A percentile compares a stretch with the other conserved stretches of the same genome.
phyloP scores from a whole-genome alignment of 805 yeast species.

The Metschnikowia santaceciliae region DNA sequence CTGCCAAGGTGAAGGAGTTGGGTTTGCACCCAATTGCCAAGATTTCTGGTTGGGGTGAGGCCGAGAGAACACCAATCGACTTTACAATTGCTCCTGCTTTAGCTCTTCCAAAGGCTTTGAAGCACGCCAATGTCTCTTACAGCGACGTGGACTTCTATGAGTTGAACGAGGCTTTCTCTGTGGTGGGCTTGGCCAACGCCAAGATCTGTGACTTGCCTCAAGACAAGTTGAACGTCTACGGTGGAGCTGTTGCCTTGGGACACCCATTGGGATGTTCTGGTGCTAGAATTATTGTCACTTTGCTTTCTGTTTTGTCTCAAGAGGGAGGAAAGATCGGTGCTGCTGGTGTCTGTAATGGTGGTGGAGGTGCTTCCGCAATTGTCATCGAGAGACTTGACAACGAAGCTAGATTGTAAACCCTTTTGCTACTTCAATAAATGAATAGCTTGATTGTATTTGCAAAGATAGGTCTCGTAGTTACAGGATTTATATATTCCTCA shows the following conservation, averaged over 20 bases:
- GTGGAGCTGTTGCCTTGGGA: slow-evolving; percentile 95
- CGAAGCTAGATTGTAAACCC: slow-evolving; percentile 33
- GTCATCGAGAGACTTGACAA: slow-evolving; percentile 66
- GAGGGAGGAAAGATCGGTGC: slow-evolving; percentile 82
- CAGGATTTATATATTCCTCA: slow-evolving; percentile 36
- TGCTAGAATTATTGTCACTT: slow-evolving; percentile 86
- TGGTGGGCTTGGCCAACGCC: slow-evolving; percentile 88
- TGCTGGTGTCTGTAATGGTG: slow-evolving; percentile 98
- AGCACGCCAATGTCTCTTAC: slow-evolving; percentile 67
- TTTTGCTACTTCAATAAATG: background rate
- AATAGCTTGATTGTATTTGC: background rate
- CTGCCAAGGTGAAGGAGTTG: slow-evolving; percentile 76
- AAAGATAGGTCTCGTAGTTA: background rate
- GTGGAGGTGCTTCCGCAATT: slow-evolving; percentile 97
- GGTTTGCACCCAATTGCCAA: slow-evolving; percentile 85
- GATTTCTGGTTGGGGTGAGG: slow-evolving; percentile 96
- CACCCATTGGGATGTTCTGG: slow-evolving; percentile 97
- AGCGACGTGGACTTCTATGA: slow-evolving; percentile 85
- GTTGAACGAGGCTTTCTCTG: slow-evolving; percentile 97
- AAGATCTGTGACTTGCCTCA: slow-evolving; percentile 60
- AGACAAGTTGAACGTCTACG: slow-evolving; percentile 78
- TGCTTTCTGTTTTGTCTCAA: slow-evolving; percentile 73
- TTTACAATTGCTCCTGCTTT: slow-evolving; percentile 95
- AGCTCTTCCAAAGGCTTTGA: slow-evolving; percentile 94
- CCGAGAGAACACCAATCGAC: slow-evolving; percentile 91